Evolutionary conservation across 1,284 basidiomycete genomes (phyloP).

Genomic region (Blastosporella zonata): DNA sequence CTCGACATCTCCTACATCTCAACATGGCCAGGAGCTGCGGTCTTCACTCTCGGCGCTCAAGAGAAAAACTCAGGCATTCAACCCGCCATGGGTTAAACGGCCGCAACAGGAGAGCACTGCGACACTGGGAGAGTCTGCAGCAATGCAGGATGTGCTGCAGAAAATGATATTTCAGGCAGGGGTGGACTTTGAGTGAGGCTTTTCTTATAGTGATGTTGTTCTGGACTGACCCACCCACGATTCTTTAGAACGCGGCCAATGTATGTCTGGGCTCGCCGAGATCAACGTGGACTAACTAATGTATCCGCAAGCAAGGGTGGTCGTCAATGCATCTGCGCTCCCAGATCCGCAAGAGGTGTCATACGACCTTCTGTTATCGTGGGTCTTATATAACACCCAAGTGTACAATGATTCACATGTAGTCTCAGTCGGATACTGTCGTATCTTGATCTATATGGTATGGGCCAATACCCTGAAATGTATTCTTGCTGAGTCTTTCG

Average conservation of each 20-base stretch:
- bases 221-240: conserved; percentile 1
- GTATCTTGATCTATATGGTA: conserved; percentile 78
- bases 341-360: conserved; percentile 75
- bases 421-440: conserved; percentile 63
- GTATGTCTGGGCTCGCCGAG: conserved; percentile 41
- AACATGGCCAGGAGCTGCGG: conserved; percentile 27
- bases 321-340: conserved; percentile 75
- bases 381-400: conserved; percentile 29
- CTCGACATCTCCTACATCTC: conserved; percentile 45
- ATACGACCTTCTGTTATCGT: conserved; percentile 77
- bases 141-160: conserved; percentile 62
- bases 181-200: conserved; percentile 79
- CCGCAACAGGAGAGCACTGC: conserved; percentile 17
- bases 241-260: conserved; percentile 73
- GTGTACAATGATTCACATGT: background rate
- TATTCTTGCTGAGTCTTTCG: background rate
- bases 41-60: conserved; percentile 26
- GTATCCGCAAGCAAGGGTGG: conserved; percentile 52
- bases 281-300: conserved; percentile 15
- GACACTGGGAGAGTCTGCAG: conserved; percentile 35
- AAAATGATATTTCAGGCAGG: conserved; percentile 84
- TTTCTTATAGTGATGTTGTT: conserved; percentile 22
- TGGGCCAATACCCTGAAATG: conserved; percentile 15
- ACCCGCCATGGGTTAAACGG: conserved; percentile 37
- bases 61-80: conserved; percentile 35